phyloP scores from a whole-genome alignment of 73 alveolate species.

The Uronychia setigera region DNA sequence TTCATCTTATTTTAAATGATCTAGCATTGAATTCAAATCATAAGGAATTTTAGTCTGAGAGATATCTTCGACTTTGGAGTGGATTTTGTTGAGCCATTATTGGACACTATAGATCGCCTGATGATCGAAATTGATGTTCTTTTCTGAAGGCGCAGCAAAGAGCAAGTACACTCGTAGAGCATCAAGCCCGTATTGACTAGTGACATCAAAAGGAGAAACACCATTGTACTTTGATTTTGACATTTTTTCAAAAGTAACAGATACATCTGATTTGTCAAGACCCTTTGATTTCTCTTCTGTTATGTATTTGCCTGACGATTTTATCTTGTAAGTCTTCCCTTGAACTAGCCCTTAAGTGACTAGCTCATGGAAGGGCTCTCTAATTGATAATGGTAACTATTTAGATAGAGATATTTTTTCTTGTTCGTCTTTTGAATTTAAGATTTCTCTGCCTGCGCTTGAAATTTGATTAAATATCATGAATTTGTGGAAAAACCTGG shows the following conservation, averaged over 20 bases:
- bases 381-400: not conserved
- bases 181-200: constrained; percentile 63
- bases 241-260: constrained; percentile 63
- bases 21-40: not conserved
- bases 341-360: constrained; percentile 71
- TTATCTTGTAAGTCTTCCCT: constrained; percentile 60
- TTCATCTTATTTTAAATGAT: not conserved
- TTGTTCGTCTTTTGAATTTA: too few relatives aligned
- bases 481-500: constrained; percentile 78
- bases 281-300: constrained; percentile 42
- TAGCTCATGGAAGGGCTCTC: constrained; percentile 73
- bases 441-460: not conserved
- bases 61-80: not conserved
- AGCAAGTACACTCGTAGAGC: constrained; percentile 51
- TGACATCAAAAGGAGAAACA: constrained; percentile 43
- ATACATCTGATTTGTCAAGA: constrained; percentile 15
- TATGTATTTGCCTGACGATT: constrained; percentile 52
- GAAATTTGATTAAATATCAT: constrained; percentile 8
- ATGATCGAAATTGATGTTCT: constrained; percentile 58
- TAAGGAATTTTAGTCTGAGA: not conserved
- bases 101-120: not conserved
- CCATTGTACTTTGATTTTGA: constrained; percentile 74
- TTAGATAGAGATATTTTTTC: too few relatives aligned
- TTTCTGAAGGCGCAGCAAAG: constrained; percentile 75
- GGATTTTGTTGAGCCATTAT: not conserved